Base-by-base conservation (phyloP, 148 eudicot species). In the Gaultheria prostrata region DNA sequence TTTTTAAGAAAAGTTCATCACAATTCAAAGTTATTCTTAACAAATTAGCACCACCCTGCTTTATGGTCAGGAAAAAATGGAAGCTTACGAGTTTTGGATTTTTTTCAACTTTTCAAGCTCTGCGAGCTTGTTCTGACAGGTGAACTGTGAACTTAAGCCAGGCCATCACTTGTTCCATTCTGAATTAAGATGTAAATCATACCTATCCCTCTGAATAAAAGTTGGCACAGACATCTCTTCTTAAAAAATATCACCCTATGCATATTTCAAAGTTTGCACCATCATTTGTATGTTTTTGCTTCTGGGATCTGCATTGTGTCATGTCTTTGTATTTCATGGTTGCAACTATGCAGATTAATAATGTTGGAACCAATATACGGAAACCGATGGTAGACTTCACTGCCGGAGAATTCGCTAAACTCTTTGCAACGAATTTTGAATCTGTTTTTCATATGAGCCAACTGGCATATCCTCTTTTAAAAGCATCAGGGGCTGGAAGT, bases 361-460 rank as follows among this genome's bases (percentile, higher is more conserved):
- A 94, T 88, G 98, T 91, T 11, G 98, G 93, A 45, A 90, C 91
- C 56, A 92, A 91, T 78, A 90, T 93, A 49, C 82, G 94, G 82
- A 94, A 94, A 85, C 93, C 93, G 49, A 83, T 89, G 90, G 86
- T 89, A 9, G 89, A 91, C 83, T 85, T 88, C 69, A 88, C 95
- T 7, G 85, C 89, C 76, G 89, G 91, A 83, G 98, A 94, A 65
- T 87, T 83, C 83, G 82, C 91, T 18, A 89, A 72, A 6, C 87
- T 94, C 71, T 79, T 92, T 85, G 85, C 92, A 35, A 90, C 94
- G 12, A 92, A 92, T 83, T 92, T 93, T 77, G 97, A 93, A 82
- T 93, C 94, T 51, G 91, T 82, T 75, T 93, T 88, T 81, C 92
- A 92, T 85, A 65, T 93, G 75, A 87, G 93, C 87, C 96, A 93